phyloP scores from a whole-genome alignment of 2,329 filamentous ascomycete species.

The Alternaria gansuensis region DNA sequence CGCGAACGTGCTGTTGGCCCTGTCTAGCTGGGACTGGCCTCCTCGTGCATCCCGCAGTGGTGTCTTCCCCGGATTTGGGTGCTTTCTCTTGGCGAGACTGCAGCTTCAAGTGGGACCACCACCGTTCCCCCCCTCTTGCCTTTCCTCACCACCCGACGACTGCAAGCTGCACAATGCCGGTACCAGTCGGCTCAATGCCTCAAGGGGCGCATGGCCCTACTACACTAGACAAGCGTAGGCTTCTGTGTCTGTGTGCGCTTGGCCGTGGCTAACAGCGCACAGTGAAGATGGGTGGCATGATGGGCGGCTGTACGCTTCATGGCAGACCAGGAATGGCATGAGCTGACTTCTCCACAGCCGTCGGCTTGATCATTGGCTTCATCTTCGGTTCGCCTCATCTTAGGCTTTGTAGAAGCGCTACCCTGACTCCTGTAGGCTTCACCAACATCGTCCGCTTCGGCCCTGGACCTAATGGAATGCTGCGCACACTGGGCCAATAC shows the following conservation, averaged over 20 bases:
- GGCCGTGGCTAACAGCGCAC: conserved; percentile 46
- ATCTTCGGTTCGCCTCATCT: conserved; percentile 76
- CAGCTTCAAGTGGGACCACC: conserved; percentile 25
- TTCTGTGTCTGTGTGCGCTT: conserved; percentile 28
- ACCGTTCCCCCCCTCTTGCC: conserved; percentile 27
- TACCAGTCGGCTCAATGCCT: conserved; percentile 61
- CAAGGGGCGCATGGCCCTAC: conserved; percentile 64
- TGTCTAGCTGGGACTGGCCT: conserved; percentile 4
- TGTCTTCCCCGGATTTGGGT: conserved; percentile 22
- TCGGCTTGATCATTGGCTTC: conserved; percentile 96
- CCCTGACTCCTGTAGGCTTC: conserved; percentile 67
- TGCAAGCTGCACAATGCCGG: conserved; percentile 59
- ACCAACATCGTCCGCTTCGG: conserved; percentile 96
- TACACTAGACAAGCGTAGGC: conserved; percentile 74
- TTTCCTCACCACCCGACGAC: conserved; percentile 22
- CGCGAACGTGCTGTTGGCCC: neutral
- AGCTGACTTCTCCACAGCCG: conserved; percentile 67
- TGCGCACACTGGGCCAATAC: conserved; percentile 93
- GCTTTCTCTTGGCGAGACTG: conserved; percentile 18
- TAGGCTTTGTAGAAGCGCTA: neutral
- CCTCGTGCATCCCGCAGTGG: conserved; percentile 21
- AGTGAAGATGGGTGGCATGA: conserved; percentile 99
- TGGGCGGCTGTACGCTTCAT: conserved; percentile 86
- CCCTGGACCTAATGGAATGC: conserved; percentile 89
- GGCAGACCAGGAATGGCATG: neutral